Percentiles rank a stretch among this genome's conserved stretches.
phyloP scores from a whole-genome alignment of 768 basidiomycete species.

The Russula compacta region DNA sequence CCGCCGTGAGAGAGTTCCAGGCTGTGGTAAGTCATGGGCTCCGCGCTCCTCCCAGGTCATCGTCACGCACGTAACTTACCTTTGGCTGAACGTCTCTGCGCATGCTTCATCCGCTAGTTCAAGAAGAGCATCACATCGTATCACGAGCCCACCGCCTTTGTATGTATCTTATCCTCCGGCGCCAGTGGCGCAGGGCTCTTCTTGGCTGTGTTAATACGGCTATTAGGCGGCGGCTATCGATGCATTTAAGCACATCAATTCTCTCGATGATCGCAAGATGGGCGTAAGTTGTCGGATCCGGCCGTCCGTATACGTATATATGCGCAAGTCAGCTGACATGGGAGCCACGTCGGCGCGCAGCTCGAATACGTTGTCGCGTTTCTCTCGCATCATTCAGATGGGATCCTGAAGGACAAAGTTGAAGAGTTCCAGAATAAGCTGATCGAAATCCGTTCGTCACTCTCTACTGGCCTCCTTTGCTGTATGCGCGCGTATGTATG shows the following conservation, averaged over 20 bases:
- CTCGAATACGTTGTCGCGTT: conserved; percentile 52
- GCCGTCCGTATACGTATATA: neutral
- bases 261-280: conserved; percentile 71
- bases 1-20: conserved; percentile 3
- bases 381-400: conserved; percentile 39
- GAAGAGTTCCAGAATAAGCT: conserved; percentile 32
- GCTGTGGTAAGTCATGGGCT: neutral
- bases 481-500: neutral
- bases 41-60: too few species aligned
- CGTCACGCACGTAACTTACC: neutral
- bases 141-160: conserved; percentile 2
- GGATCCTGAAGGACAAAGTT: conserved; percentile 34
- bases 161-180: neutral
- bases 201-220: neutral
- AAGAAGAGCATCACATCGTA: neutral
- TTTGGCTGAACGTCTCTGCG: neutral
- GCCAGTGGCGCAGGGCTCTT: neutral
- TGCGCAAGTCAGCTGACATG: neutral
- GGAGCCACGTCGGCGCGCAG: conserved; percentile 34
- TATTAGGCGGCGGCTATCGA: conserved; percentile 54
- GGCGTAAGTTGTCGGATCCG: conserved; percentile 37
- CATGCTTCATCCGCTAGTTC: neutral
- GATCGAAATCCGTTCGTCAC: conserved; percentile 42
- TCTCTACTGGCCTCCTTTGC: neutral
- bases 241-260: conserved; percentile 44